Evolutionary conservation across 768 basidiomycete genomes (phyloP), one percentile per base, ranked within the genome.

Genomic region (Hydnomerulius pinastri): DNA sequence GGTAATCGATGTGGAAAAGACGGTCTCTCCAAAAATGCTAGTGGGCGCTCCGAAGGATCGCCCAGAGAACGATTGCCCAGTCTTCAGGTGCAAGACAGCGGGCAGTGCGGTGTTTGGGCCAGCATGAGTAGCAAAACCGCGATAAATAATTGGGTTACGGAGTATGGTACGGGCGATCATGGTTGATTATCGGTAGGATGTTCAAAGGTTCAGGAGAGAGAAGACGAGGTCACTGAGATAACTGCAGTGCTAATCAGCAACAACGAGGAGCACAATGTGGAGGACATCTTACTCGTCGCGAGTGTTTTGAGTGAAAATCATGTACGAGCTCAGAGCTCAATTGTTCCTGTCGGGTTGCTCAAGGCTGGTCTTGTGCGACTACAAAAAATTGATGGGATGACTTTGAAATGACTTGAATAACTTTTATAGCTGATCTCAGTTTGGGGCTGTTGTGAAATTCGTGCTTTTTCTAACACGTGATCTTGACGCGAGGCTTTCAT

Each of bases 1-100:
- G 1, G 97, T 99, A 68, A 99, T 99, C 36, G 93, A 95, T 27
- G 97, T 99, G 12, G 93, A 96, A 72, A 99, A 99, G 24, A 99
- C 97, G 1, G 96, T 97, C 77, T 99, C 97, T 46, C 97, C 97
- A 72, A 82, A 98, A 46, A 86, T 82, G 64, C 90, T 93, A 62
- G 77, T 85, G 37, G 85, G 84, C 21, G 90, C 85, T 56, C 97
- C 97, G 67, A 99, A 99, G 4, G 88, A 87, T 35, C 82, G 82
- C 18, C 97, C 97, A 43, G 74, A 65, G 80, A 97, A 99, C 7
- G 90, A 89, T 71, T 99, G 87, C 42, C 97, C 97, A 13, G 90
- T 86, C 72, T 95, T 94, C 43, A 99, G 79, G 72, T 98, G 95
- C 23, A 99, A 78, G 2, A 84, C 77, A 6, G 95, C 97, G 11